phyloP scores from a whole-genome alignment of 1,139 yeast species.

The Hemisphaericaspora xylofermentans region DNA sequence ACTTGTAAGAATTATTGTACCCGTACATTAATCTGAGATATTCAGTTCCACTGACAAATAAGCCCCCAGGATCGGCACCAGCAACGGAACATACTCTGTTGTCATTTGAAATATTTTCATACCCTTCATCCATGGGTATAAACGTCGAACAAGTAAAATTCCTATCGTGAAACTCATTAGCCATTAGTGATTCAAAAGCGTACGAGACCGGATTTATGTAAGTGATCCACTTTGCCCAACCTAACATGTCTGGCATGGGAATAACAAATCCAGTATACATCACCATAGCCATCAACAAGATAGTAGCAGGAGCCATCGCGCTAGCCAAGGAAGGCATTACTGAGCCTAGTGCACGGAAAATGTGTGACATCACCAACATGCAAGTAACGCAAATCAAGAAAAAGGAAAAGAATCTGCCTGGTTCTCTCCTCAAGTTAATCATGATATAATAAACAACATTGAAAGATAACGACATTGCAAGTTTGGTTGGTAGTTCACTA shows the following conservation, averaged over 20 bases:
- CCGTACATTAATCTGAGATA: conserved; percentile 48
- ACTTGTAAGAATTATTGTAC: conserved; percentile 59
- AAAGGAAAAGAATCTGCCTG: conserved; percentile 71
- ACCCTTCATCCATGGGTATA: conserved; percentile 22
- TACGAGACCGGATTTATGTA: conserved; percentile 72
- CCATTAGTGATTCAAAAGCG: conserved; percentile 66
- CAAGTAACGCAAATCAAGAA: conserved; percentile 52
- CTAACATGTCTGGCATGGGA: conserved; percentile 65
- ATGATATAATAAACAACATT: conserved; percentile 65
- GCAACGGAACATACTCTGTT: conserved; percentile 57
- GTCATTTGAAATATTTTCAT: conserved; percentile 14
- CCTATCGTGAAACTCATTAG: conserved; percentile 55
- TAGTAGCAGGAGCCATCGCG: conserved; percentile 73
- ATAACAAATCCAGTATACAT: conserved; percentile 76
- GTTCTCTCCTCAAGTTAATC: conserved; percentile 61
- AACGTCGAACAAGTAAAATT: conserved; percentile 37
- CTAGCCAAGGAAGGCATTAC: conserved; percentile 57
- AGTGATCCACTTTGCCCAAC: conserved; percentile 82
- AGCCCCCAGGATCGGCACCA: conserved; percentile 61
- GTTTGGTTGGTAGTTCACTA: conserved; percentile 66
- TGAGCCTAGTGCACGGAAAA: conserved; percentile 73
- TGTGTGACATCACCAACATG: conserved; percentile 66
- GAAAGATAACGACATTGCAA: conserved; percentile 54
- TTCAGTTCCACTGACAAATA: conserved; percentile 54
- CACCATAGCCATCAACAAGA: conserved; percentile 58